Percentiles rank a stretch among this genome's conserved stretches.
These are phyloP conservation scores for Eucalyptus fibrosa DNA, from an alignment of 345 rosid genomes.

Conservation along the genomic window DNA sequence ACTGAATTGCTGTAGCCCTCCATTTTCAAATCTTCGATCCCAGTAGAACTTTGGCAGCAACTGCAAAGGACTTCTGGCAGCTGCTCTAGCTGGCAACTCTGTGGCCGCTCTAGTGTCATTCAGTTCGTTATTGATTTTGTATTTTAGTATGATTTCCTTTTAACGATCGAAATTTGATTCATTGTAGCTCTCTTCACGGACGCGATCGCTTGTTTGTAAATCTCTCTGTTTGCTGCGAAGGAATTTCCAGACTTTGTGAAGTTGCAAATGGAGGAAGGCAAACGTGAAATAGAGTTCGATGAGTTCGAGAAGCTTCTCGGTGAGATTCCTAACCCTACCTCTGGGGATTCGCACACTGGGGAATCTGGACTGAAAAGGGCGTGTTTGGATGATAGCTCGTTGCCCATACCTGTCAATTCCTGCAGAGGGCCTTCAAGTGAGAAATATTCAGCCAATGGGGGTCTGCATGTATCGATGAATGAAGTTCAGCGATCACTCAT, in stretches of 20 bases:
- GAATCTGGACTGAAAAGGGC: slow-evolving; percentile 8
- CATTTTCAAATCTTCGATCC: background rate
- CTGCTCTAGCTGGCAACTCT: background rate
- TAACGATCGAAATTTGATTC: background rate
- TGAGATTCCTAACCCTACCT: slow-evolving; percentile 65
- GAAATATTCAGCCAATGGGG: slow-evolving; percentile 10
- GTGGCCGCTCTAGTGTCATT: background rate
- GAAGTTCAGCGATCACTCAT: slow-evolving; percentile 10
- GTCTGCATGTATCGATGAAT: slow-evolving; percentile 1
- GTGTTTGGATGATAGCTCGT: slow-evolving; percentile 4
- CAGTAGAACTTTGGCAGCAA: background rate
- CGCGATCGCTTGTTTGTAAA: background rate
- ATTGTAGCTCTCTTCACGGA: background rate
- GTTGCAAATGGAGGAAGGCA: slow-evolving; percentile 34
- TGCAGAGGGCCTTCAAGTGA: slow-evolving; percentile 8
- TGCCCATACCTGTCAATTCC: slow-evolving; percentile 8
- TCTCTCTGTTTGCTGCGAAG: background rate
- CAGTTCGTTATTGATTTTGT: background rate
- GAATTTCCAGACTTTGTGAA: background rate
- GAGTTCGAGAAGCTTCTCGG: slow-evolving; percentile 61
- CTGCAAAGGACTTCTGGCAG: background rate
- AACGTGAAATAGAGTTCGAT: slow-evolving; percentile 42
- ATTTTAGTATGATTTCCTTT: background rate
- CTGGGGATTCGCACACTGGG: slow-evolving; percentile 22
- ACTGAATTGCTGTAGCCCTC: background rate